Base-by-base conservation (phyloP, 441 rosid species). In the Pelargonium myrrhifolium region DNA sequence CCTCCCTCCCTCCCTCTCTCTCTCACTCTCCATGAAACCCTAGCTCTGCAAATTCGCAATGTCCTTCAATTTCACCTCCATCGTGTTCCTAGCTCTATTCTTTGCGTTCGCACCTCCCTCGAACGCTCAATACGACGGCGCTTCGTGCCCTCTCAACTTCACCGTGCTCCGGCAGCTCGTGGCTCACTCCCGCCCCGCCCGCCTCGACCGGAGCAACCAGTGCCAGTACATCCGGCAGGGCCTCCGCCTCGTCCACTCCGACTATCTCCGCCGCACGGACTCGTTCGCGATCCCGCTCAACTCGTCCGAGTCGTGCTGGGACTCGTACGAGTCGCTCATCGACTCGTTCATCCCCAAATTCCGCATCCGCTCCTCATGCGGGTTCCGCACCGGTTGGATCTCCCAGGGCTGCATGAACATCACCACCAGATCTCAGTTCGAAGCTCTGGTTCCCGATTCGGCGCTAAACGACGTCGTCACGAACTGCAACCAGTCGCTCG, bases 351-450 rank as follows among this genome's bases (percentile, higher is more conserved):
- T 59, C 47, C 86, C 86, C 1, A 39, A 68, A 39, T 87, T 88
- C 75, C 78, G 85, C 55, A 75, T 89, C 76, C 85, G 86, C 14
- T 40, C 83, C 47, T 71, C 80, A 0, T 89, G 97, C 74, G 95
- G 96, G 3, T 89, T 87, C 75, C 70, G 86, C 18, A 86, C 97
- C 6, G 68, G 78, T 39, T 93, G 95, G 99, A 91, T 88, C 61
- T 85, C 96, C 0, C 72, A 85, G 66, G 96, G 96, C 0, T 91
- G 97, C 64, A 83, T 85, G 89, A 80, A 85, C 79, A 78, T 94
- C 83, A 67, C 93, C 71, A 88, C 93, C n/a, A 82, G 65, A 63
- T 75, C 88, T 10, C 79, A 83, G 0, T 89, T 87, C 73, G 96
- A 89, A 9, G 64, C 79, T 0, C 6, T 51, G 2, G 65, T 88